phyloP scores from a whole-genome alignment of 352 stramenopile species.

The Aphanomyces invadans region DNA sequence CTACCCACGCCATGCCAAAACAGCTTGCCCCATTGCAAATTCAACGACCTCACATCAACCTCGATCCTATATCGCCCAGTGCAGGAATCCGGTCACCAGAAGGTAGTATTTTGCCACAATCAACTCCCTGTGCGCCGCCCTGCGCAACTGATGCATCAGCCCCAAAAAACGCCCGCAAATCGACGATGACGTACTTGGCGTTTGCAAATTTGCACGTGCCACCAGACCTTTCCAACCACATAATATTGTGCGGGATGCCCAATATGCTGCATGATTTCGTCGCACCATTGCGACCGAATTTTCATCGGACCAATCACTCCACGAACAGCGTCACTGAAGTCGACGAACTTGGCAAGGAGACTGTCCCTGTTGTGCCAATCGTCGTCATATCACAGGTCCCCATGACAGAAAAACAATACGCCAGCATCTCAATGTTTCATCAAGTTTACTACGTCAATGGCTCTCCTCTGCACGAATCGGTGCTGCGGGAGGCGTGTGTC shows the following conservation, averaged over 20 bases:
- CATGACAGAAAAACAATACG: constrained; percentile 17
- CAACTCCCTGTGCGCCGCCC: no score
- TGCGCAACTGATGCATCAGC: no score
- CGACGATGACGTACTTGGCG: not conserved
- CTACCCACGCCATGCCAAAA: no score
- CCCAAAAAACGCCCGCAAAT: not conserved
- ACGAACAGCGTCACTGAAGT: not conserved
- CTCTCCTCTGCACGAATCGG: constrained; percentile 51
- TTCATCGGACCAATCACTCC: not conserved
- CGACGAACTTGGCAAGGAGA: not conserved
- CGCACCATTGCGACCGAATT: constrained; percentile 31
- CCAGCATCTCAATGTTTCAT: not conserved
- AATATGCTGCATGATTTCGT: constrained; percentile 54
- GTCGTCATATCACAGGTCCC: constrained; percentile 3
- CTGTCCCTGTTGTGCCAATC: not conserved
- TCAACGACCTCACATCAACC: no score
- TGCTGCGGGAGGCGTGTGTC: constrained; percentile 51
- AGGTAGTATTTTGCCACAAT: no score
- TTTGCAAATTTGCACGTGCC: constrained; percentile 23
- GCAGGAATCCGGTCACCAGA: no score
- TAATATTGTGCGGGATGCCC: constrained; percentile 59
- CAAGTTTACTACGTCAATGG: constrained; percentile 57
- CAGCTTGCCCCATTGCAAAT: no score
- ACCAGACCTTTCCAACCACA: constrained; percentile 36
- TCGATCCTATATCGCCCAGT: no score